Evolutionary conservation across 139 green algal genomes (phyloP).

Genomic region (Auxenochlorella pyrenoidosa): DNA sequence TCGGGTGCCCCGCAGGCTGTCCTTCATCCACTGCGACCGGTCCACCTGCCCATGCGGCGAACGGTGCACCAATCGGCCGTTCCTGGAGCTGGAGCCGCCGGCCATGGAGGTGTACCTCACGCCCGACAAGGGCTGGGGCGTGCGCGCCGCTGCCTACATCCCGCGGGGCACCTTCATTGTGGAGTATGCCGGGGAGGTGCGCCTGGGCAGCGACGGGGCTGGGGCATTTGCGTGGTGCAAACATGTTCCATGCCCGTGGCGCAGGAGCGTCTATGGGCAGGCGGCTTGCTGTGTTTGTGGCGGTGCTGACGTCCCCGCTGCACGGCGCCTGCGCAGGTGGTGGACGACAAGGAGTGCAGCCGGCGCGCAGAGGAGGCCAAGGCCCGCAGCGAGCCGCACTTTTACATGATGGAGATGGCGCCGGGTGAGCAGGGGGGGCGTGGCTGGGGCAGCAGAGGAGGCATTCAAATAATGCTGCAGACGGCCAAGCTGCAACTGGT

Average conservation of each 20-base stretch:
- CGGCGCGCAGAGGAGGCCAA: slow-evolving; percentile 72
- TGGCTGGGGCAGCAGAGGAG: not conserved
- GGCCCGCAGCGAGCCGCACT: slow-evolving; percentile 66
- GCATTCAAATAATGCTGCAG: not conserved
- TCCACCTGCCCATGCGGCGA: slow-evolving; percentile 79
- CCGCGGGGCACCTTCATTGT: slow-evolving; percentile 77
- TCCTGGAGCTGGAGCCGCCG: slow-evolving; percentile 71
- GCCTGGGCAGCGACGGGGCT: not conserved
- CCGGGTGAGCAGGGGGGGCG: slow-evolving; percentile 23
- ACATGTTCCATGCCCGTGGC: no score
- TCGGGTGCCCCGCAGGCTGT: slow-evolving; percentile 25
- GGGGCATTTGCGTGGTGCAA: not conserved
- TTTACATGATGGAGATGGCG: slow-evolving; percentile 92
- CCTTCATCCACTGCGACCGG: slow-evolving; percentile 81
- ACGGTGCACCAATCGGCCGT: slow-evolving; percentile 82
- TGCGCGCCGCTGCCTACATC: slow-evolving; percentile 65
- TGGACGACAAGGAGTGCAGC: slow-evolving; percentile 63
- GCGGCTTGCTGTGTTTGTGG: not conserved
- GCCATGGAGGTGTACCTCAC: slow-evolving; percentile 81
- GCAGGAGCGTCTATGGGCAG: no score
- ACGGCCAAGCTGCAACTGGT: no score
- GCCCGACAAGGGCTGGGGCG: slow-evolving; percentile 75
- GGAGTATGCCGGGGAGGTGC: slow-evolving; percentile 87
- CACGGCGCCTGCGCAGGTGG: slow-evolving; percentile 42
- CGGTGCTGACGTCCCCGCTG: not conserved